Percentiles rank a stretch among this genome's conserved stretches.
Evolutionary conservation across 2,329 filamentous ascomycete species (phyloP).

Genomic region (Arachnomyces sp.): DNA sequence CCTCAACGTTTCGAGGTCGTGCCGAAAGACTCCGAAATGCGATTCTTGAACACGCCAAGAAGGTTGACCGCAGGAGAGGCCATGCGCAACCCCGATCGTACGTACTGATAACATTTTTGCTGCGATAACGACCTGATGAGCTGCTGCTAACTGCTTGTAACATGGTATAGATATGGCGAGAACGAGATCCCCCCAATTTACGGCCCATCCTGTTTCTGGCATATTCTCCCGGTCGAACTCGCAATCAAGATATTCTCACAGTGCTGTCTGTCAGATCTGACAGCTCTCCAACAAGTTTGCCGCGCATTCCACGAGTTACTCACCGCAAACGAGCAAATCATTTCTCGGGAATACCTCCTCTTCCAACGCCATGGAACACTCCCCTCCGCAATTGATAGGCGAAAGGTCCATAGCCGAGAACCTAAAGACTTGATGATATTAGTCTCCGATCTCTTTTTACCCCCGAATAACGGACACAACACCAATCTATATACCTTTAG

Average conservation of each 20-base stretch:
- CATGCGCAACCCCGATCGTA: too few relatives aligned
- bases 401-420: constrained; percentile 31
- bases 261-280: constrained; percentile 31
- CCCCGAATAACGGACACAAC: constrained; percentile 26
- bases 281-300: constrained; percentile 31
- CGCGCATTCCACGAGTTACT: constrained; percentile 30
- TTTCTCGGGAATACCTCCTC: constrained; percentile 35
- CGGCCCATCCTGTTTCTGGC: constrained; percentile 27
- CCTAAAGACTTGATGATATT: constrained; percentile 37
- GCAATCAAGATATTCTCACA: constrained; percentile 34
- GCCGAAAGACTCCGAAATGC: too few relatives aligned
- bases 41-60: too few relatives aligned
- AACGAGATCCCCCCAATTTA: too few relatives aligned
- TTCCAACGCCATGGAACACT: constrained; percentile 35
- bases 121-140: too few relatives aligned
- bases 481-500: constrained; percentile 34
- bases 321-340: constrained; percentile 29
- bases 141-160: too few relatives aligned
- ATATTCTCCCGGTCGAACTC: constrained; percentile 32
- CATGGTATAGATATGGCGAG: too few relatives aligned
- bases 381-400: constrained; percentile 29
- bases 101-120: too few relatives aligned
- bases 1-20: too few relatives aligned
- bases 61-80: too few relatives aligned
- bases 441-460: constrained; percentile 36